Conservation (phyloP, 2,329 filamentous ascomycete species). For the Colletotrichum sp. region DNA sequence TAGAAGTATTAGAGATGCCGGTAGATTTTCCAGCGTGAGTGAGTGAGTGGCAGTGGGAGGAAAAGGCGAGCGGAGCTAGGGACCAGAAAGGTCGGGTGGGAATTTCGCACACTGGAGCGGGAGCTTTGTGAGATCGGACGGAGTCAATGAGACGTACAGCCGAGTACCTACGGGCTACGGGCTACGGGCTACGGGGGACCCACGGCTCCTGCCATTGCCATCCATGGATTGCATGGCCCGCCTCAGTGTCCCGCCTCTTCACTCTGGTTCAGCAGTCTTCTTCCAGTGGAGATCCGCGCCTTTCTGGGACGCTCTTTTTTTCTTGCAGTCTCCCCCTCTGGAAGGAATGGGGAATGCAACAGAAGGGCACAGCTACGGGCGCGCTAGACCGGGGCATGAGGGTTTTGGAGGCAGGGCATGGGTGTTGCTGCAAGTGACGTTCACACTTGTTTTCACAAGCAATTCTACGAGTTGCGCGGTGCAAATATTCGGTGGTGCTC, state of each 20-base stretch:
- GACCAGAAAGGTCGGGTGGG: not conserved
- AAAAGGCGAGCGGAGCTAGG: not conserved
- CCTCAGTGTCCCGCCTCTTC: not conserved
- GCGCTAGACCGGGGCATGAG: constrained; percentile 11
- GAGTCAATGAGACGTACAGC: constrained; percentile 14
- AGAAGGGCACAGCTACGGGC: constrained; percentile 3
- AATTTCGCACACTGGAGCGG: not conserved
- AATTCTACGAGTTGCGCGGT: too few species aligned
- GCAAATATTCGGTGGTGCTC: too few species aligned
- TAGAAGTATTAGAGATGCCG: constrained; percentile 17
- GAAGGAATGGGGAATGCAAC: constrained; percentile 13
- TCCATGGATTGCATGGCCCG: not conserved
- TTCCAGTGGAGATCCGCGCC: not conserved
- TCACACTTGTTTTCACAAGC: not conserved
- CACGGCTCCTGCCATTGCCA: not conserved
- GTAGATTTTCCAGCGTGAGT: constrained; percentile 5
- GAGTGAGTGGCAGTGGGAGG: not conserved
- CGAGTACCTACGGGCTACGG: not conserved
- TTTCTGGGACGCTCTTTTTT: not conserved
- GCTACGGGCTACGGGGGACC: not conserved
- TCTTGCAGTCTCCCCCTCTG: not conserved
- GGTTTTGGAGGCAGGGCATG: not conserved
- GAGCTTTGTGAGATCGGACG: constrained; percentile 12
- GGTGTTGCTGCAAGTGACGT: not conserved
- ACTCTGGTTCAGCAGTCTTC: not conserved